Percentiles rank a stretch among this genome's conserved stretches.
These are phyloP conservation scores for Boletus calvinii DNA, from an alignment of 1,284 basidiomycete species.

Conservation along the genomic window DNA sequence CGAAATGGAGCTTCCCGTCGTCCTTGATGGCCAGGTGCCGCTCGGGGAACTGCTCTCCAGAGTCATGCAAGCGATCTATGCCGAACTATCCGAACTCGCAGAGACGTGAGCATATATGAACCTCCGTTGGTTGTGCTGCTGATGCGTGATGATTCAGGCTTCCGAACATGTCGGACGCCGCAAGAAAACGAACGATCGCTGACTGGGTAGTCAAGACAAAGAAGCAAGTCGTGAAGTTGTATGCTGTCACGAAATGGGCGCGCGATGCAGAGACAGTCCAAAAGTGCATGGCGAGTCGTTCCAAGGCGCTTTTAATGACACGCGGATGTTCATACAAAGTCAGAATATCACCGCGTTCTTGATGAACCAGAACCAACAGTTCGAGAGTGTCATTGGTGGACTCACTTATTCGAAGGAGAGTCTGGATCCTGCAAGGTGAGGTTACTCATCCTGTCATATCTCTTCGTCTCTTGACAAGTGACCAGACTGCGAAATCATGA, in stretches of 20 bases:
- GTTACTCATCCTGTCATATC: background rate
- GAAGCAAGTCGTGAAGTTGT: conserved; percentile 87
- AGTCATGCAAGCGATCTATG: conserved; percentile 77
- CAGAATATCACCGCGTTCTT: conserved; percentile 84
- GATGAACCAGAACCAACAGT: conserved; percentile 80
- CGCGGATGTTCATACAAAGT: conserved; percentile 4
- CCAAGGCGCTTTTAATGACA: background rate
- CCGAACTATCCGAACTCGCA: conserved; percentile 78
- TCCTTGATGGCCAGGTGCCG: conserved; percentile 72
- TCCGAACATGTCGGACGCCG: conserved; percentile 80
- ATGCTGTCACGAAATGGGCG: conserved; percentile 82
- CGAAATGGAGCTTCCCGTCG: conserved; percentile 73
- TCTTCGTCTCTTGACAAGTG: conserved; percentile 1
- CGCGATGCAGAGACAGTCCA: conserved; percentile 77
- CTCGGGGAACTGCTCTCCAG: conserved; percentile 76
- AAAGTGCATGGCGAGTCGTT: conserved; percentile 70
- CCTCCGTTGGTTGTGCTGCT: background rate
- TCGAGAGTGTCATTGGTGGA: conserved; percentile 66
- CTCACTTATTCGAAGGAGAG: conserved; percentile 66
- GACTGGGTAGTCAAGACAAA: conserved; percentile 88
- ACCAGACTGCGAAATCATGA: conserved; percentile 83
- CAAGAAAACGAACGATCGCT: conserved; percentile 77
- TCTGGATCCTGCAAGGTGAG: conserved; percentile 66
- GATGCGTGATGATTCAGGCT: conserved; percentile 47
- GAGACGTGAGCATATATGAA: conserved; percentile 66